Conservation (phyloP, 2,329 filamentous ascomycete genomes). For the Endocalyx cinctus region DNA sequence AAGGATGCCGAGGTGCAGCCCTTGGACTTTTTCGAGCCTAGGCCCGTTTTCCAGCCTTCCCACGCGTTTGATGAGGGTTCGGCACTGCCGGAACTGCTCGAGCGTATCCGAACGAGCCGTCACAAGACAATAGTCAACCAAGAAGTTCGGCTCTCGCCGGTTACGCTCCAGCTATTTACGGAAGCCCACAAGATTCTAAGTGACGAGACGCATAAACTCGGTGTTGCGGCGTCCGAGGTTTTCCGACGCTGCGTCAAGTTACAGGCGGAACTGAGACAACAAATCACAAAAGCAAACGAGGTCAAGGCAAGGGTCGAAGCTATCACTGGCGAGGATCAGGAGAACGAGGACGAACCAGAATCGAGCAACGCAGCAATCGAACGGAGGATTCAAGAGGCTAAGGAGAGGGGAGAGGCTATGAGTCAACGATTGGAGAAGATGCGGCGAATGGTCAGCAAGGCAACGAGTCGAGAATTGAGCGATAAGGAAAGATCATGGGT, state of each 20-base stretch:
- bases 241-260: constrained; percentile 67
- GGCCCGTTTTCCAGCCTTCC: constrained; percentile 61
- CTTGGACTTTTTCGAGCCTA: constrained; percentile 55
- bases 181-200: constrained; percentile 68
- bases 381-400: constrained; percentile 41
- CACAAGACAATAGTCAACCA: constrained; percentile 60
- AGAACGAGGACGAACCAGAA: constrained; percentile 45
- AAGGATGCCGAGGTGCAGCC: constrained; percentile 41
- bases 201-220: constrained; percentile 64
- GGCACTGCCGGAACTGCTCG: constrained; percentile 50
- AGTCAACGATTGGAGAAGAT: constrained; percentile 47
- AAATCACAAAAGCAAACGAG: constrained; percentile 62
- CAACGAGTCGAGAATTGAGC: constrained; percentile 49
- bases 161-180: constrained; percentile 67
- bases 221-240: constrained; percentile 65
- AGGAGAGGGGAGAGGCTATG: constrained; percentile 44
- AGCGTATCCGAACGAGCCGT: constrained; percentile 53
- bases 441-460: constrained; percentile 38
- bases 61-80: constrained; percentile 55
- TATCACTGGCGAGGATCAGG: constrained; percentile 56
- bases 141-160: constrained; percentile 64
- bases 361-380: constrained; percentile 54
- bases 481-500: constrained; percentile 56
- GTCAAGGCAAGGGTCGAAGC: constrained; percentile 62
- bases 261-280: constrained; percentile 61